These are phyloP conservation scores for Eucalyptus marginata DNA, from an alignment of 345 rosid genomes.

Conservation along the genomic window DNA sequence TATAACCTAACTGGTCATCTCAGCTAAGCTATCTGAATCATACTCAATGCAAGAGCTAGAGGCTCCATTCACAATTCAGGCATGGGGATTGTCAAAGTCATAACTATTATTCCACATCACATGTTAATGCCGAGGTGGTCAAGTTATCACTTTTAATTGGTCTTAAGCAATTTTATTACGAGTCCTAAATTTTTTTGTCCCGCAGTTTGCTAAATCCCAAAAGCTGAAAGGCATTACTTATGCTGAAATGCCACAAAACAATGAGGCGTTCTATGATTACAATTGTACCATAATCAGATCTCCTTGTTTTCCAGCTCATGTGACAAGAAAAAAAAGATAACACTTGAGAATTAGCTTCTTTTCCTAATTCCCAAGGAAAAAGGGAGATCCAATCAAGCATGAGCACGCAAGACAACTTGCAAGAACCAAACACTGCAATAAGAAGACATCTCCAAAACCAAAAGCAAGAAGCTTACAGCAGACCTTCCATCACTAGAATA, in stretches of 20 bases:
- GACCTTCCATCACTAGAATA: not conserved
- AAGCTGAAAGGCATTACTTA: not conserved
- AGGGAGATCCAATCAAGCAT: not conserved
- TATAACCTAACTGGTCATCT: not conserved
- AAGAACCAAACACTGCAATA: not conserved
- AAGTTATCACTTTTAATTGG: not conserved
- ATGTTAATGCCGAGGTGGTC: not conserved
- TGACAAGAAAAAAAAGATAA: not conserved
- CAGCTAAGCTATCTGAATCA: not conserved
- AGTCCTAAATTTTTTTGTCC: not conserved
- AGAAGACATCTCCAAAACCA: not conserved
- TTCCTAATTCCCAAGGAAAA: not conserved
- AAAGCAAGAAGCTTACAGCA: not conserved
- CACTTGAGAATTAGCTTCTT: not conserved
- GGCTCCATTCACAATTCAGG: not conserved
- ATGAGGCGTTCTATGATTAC: not conserved
- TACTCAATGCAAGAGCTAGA: not conserved
- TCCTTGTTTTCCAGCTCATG: not conserved
- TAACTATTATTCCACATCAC: not conserved
- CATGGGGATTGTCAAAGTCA: not conserved
- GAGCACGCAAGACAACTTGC: not conserved
- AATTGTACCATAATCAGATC: not conserved
- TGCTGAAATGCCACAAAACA: not conserved
- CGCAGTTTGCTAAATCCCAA: not conserved
- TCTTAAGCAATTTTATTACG: not conserved